Conservation (phyloP, 2,329 filamentous ascomycete species). For the Alternaria novae-zelandiae region DNA sequence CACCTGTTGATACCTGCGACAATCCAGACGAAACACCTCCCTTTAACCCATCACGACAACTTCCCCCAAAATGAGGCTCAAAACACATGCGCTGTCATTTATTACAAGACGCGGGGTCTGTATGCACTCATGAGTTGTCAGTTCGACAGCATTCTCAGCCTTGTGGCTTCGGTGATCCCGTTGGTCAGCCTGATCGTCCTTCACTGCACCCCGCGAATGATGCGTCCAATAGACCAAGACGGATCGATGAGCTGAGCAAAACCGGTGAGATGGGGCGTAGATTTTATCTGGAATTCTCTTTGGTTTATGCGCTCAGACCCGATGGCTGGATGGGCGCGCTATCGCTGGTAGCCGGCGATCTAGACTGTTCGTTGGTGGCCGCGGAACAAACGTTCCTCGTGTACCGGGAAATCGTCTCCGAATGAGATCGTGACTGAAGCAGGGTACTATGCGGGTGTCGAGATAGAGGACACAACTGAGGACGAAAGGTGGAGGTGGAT, state of each 20-base stretch:
- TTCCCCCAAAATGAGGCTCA: neutral
- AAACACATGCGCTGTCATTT: neutral
- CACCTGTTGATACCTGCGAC: neutral
- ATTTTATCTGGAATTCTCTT: neutral
- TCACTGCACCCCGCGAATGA: neutral
- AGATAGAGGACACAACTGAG: neutral
- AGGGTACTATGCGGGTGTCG: neutral
- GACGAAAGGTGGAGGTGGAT: rapidly evolving
- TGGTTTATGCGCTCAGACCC: neutral
- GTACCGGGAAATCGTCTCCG: neutral
- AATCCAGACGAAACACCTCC: neutral
- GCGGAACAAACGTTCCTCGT: neutral
- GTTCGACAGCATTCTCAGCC: neutral
- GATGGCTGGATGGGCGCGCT: neutral
- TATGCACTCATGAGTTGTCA: slow-evolving; percentile 12
- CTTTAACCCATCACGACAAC: neutral
- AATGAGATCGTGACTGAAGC: rapidly evolving
- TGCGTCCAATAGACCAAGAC: neutral
- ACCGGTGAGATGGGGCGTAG: slow-evolving; percentile 5
- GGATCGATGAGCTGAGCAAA: neutral
- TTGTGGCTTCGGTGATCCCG: neutral
- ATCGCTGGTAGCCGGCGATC: neutral
- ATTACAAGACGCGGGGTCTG: neutral
- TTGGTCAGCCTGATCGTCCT: slow-evolving; percentile 2
- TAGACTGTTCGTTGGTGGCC: neutral